phyloP scores from a whole-genome alignment of 257 asterid genomes.

The Echium plantagineum region DNA sequence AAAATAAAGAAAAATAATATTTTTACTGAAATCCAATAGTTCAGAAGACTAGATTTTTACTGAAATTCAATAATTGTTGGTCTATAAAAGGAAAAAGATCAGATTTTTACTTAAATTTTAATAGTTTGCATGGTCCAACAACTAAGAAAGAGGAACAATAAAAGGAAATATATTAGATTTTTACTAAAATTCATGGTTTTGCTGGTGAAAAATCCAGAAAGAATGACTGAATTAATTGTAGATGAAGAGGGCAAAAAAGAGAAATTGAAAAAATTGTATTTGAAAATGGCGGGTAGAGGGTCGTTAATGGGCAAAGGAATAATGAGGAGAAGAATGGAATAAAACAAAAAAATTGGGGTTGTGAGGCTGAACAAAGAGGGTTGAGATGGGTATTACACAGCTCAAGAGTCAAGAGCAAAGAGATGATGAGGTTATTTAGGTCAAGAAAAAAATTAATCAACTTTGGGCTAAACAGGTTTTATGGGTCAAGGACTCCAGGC shows the following conservation, averaged over 20 bases:
- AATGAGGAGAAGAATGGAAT: conserved; percentile 34
- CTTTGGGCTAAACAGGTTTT: background rate
- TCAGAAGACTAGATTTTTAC: no score
- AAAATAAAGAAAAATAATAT: no score
- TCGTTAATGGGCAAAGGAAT: conserved; percentile 12
- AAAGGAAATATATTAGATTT: background rate
- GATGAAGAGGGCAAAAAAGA: background rate
- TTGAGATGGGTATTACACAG: conserved; percentile 46
- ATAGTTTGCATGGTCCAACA: no score
- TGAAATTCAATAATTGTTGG: no score
- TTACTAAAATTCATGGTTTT: background rate
- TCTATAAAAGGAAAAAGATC: no score
- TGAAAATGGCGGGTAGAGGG: conserved; percentile 33
- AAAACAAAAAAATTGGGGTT: conserved; percentile 44
- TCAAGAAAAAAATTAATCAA: conserved; percentile 18
- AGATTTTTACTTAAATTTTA: no score
- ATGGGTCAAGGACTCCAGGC: no score
- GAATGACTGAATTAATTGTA: no score
- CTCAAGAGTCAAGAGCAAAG: conserved; percentile 8
- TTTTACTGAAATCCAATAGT: no score
- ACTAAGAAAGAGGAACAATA: no score
- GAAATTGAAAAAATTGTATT: conserved; percentile 3
- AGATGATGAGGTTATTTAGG: conserved; percentile 90
- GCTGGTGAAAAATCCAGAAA: background rate
- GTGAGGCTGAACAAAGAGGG: conserved; percentile 58